These are phyloP conservation scores for Xerophyta viscosa DNA, from an alignment of 106 monocot genomes.

Conservation along the genomic window DNA sequence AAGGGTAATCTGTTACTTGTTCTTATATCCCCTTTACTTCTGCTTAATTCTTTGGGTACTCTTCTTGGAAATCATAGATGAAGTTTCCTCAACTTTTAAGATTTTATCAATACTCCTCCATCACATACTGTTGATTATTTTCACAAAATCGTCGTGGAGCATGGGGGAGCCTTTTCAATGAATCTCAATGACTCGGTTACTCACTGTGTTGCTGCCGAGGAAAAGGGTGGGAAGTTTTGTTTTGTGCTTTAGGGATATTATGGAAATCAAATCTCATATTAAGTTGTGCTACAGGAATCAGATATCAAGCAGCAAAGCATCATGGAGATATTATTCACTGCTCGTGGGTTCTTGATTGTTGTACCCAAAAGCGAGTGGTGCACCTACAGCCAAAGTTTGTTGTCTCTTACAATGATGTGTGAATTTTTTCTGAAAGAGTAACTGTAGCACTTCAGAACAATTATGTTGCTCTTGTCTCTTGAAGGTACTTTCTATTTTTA, in stretches of 20 bases:
- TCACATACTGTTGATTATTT: constrained; percentile 78
- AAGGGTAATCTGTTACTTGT: no score
- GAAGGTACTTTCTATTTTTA: constrained; percentile 84
- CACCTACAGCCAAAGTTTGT: constrained; percentile 82
- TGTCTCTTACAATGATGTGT: neutral
- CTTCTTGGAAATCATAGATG: no score
- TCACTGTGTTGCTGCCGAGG: constrained; percentile 88
- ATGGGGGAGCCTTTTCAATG: constrained; percentile 96
- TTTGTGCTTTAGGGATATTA: neutral
- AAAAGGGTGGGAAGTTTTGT: constrained; percentile 46
- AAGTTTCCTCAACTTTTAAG: constrained; percentile 46
- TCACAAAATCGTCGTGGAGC: constrained; percentile 88
- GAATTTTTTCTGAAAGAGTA: neutral
- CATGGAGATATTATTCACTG: constrained; percentile 80
- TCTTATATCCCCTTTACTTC: no score
- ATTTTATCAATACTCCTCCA: constrained; percentile 76
- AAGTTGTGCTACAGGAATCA: constrained; percentile 73
- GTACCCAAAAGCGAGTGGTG: constrained; percentile 50
- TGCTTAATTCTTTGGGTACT: no score
- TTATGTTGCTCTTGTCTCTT: constrained; percentile 8
- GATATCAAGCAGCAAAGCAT: constrained; percentile 79
- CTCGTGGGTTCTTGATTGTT: constrained; percentile 88
- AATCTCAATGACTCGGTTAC: constrained; percentile 94
- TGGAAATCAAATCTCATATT: neutral
- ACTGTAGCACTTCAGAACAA: neutral